Base-by-base conservation (phyloP, 169 alveolate species). In the Plasmodium ovale region DNA sequence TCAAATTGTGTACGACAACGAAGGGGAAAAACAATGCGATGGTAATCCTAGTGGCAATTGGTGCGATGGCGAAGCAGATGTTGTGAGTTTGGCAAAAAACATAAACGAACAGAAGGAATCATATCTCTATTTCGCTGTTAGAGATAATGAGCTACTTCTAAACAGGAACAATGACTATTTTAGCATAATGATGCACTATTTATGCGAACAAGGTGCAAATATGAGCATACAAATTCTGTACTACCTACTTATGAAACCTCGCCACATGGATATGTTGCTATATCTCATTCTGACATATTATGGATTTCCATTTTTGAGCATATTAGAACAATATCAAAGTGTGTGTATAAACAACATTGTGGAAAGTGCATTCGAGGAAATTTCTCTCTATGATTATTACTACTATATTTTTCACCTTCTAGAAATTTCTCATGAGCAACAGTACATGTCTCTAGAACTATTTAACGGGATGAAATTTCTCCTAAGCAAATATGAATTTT, bases 131-230 rank as follows among this genome's bases (percentile, higher is more conserved):
- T 79, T 79, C 29, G 89, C 67, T 14, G 89, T 79, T 3, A 62
- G 53, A 14, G 74, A 65, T 56, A 79, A 79, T 39, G 42, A 64
- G 16, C 47, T 79, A 5, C 35, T 79, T 42, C 42, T 79, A 37
- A 79, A 79, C 27, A 51, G 27, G n/a, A 79, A 79, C 29, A 79
- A 79, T 64, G 89, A 79, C 39, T 79, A 79, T 19, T 79, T 79
- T 69, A 65, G 89, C 47, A 79, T 79, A 16, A 79, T 79, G 89
- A 79, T 79, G 89, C 89, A 79, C 21, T 79, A 79, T 58, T 56
- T 79, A 62, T 62, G 79, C 29, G 89, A 79, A 49, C 39, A 70
- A 42, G 16, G 82, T 6, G 23, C 35, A 14, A 29, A 23, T 3
- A 33, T 35, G 9, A 65, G 65, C 21, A 25, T 79, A 12, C 82